phyloP scores from a whole-genome alignment of 768 basidiomycete species.

The Phanerochaete carnosa region DNA sequence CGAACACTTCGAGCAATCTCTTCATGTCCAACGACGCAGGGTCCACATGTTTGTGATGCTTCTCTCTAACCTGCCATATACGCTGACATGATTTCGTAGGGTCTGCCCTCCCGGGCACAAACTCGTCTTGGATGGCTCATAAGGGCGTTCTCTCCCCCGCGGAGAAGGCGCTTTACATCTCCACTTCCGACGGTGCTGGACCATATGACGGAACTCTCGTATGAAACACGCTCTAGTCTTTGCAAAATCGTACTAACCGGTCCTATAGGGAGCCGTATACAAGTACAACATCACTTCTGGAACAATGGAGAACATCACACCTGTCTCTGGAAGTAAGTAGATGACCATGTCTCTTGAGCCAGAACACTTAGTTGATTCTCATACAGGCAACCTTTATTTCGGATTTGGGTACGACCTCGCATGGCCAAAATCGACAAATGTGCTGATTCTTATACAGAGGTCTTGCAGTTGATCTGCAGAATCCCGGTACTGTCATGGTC shows the following conservation, averaged over 20 bases:
- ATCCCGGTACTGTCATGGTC: slow-evolving; percentile 65
- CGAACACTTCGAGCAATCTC: slow-evolving; percentile 48
- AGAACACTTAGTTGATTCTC: not conserved
- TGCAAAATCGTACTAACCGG: not conserved
- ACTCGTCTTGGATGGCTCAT: slow-evolving; percentile 57
- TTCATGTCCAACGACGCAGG: slow-evolving; percentile 58
- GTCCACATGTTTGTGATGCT: slow-evolving; percentile 42
- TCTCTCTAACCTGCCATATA: not conserved
- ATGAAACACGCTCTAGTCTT: not conserved
- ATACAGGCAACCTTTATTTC: slow-evolving; percentile 46
- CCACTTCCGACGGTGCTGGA: slow-evolving; percentile 58
- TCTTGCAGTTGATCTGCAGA: slow-evolving; percentile 55
- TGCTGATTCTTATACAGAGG: slow-evolving; percentile 27
- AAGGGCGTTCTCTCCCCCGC: slow-evolving; percentile 61
- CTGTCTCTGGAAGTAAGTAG: slow-evolving; percentile 42
- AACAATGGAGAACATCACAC: slow-evolving; percentile 61
- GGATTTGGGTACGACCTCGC: slow-evolving; percentile 43
- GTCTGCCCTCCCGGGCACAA: slow-evolving; percentile 55
- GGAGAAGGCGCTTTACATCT: slow-evolving; percentile 56
- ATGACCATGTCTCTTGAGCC: not conserved
- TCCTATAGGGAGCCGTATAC: slow-evolving; percentile 18
- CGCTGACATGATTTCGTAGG: slow-evolving; percentile 30
- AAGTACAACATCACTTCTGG: slow-evolving; percentile 50
- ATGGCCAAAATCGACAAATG: not conserved
- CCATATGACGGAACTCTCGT: slow-evolving; percentile 57